Evolutionary conservation across 805 yeast genomes (phyloP), one percentile per base, ranked within the genome.

Genomic region (Spathaspora boniae): DNA sequence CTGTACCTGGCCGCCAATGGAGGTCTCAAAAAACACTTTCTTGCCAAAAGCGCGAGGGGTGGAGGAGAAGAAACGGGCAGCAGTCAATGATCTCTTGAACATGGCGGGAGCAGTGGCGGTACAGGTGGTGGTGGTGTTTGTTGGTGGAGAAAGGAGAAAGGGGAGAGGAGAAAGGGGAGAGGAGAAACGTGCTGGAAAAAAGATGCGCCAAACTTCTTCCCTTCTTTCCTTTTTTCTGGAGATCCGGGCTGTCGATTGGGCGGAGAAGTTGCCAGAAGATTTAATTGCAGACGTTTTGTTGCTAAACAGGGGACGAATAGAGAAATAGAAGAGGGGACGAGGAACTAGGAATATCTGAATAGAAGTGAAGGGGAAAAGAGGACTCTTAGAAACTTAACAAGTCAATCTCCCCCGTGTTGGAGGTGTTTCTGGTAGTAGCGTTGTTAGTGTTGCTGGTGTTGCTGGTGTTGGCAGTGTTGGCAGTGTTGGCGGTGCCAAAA

Each of bases 21-120:
- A 63, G 27, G 81, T 68, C 43, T 76, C 79, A 50, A 78, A 69
- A 57, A 58, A 78, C 22, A 75, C 79, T 56, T 77, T 76, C 48
- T 73, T 69, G 31, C 75, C 76, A 38, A 69, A 58, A 33, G 54
- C 62, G 34, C 66, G 45, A 39, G 72, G 48, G 26, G 76, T 51
- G 30, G 74, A 55, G 28, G 82, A 74, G 48, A 78, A 76, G 29
- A 67, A 48, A 65, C 84, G 76, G 41, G 57, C 57, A 42, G 30
- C 18, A 23, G 16, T 48, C 40, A 30, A 31, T 46, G 44, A 50
- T 53, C 31, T 56, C 42, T n/a, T n/a, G n/a, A n/a, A n/a, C n/a
- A n/a, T n/a, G n/a, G n/a, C n/a, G n/a, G n/a, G n/a, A n/a, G n/a
- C n/a, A n/a, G n/a, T n/a, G n/a, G n/a, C n/a, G n/a, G n/a, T n/a